These are phyloP conservation scores for Lactarius sanguifluus DNA, from an alignment of 768 basidiomycete genomes.

Conservation along the genomic window DNA sequence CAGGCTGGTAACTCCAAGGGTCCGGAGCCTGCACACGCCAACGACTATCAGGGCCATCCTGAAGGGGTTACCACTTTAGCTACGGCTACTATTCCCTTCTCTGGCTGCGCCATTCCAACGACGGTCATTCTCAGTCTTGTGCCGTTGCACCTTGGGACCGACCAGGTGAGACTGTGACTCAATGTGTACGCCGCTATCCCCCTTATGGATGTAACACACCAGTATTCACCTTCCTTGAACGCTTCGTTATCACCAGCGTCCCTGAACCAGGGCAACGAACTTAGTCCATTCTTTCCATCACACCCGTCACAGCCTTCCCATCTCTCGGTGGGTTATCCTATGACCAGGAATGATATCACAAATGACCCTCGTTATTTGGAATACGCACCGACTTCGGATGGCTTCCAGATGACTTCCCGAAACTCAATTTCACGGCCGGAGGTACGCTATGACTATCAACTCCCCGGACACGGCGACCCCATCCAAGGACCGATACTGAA, in stretches of 20 bases:
- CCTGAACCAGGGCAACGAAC: neutral
- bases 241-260: neutral
- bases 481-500: neutral
- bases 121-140: neutral
- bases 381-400: neutral
- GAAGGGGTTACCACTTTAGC: neutral
- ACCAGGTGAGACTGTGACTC: neutral
- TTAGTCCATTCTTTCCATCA: neutral
- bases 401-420: neutral
- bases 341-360: neutral
- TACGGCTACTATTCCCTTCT: neutral
- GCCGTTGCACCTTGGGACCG: neutral
- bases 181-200: neutral
- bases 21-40: neutral
- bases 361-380: neutral
- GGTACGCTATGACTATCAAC: neutral
- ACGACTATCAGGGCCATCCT: neutral
- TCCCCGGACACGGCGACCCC: neutral
- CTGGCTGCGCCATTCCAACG: neutral
- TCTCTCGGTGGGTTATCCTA: neutral
- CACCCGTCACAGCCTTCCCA: neutral
- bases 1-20: neutral
- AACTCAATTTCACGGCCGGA: neutral
- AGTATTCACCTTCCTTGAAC: neutral
- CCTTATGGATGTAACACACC: neutral